Percentiles rank a stretch among this genome's conserved stretches.
These are phyloP conservation scores for Anastatica hierochuntica DNA, from an alignment of 345 rosid species.

Conservation along the genomic window DNA sequence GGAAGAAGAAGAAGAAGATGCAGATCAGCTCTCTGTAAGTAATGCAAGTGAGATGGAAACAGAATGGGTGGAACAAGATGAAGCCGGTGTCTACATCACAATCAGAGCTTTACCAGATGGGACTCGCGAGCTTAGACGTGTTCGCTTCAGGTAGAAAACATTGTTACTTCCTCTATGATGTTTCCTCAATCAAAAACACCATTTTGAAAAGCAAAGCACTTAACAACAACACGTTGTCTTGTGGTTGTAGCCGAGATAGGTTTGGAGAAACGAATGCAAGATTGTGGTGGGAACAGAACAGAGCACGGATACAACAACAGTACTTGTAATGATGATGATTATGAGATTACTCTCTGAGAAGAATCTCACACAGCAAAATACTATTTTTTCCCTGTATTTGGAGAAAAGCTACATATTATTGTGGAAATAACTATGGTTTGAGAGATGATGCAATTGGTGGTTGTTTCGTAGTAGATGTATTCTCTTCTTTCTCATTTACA, in stretches of 20 bases:
- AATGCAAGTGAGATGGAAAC: constrained; percentile 87
- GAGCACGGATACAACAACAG: constrained; percentile 83
- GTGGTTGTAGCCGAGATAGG: constrained; percentile 73
- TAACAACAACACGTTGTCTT: background rate
- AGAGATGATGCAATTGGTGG: too few species aligned
- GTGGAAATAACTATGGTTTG: too few species aligned
- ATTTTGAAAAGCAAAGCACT: background rate
- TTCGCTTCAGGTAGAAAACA: constrained; percentile 72
- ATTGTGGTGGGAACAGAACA: constrained; percentile 95
- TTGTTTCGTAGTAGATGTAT: too few species aligned
- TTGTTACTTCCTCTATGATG: background rate
- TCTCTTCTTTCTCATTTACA: too few species aligned
- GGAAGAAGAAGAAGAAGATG: constrained; percentile 43
- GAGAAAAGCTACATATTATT: too few species aligned
- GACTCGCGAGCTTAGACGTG: constrained; percentile 80
- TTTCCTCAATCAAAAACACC: background rate
- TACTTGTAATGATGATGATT: too few species aligned
- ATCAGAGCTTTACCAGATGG: constrained; percentile 73
- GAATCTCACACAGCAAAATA: too few species aligned
- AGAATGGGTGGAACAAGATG: constrained; percentile 96
- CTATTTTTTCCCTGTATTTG: too few species aligned
- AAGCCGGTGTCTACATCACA: constrained; percentile 89
- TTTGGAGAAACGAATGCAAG: constrained; percentile 86
- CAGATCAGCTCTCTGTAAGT: constrained; percentile 74
- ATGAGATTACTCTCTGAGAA: too few species aligned